Conservation (phyloP, 2,329 filamentous ascomycete genomes). For the Zelopaecilomyces penicillatus region DNA sequence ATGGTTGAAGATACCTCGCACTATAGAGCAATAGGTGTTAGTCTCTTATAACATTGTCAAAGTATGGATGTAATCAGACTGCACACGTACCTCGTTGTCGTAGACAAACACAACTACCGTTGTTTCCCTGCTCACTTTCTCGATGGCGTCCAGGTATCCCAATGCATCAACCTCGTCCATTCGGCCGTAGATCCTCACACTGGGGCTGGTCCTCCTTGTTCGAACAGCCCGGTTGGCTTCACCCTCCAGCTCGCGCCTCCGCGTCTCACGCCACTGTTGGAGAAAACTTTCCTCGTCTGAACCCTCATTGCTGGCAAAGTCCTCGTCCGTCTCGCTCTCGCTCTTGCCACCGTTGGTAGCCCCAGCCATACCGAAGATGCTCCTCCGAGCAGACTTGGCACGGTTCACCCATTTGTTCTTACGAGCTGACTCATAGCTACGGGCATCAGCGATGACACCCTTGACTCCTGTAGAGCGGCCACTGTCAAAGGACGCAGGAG, state of each 20-base stretch:
- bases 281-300: conserved; percentile 75
- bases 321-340: conserved; percentile 40
- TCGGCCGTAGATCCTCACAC: conserved; percentile 66
- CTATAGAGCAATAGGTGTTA: conserved; percentile 40
- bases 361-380: conserved; percentile 43
- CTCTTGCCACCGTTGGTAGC: conserved; percentile 20
- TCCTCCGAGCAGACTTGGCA: conserved; percentile 44
- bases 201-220: conserved; percentile 66
- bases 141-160: conserved; percentile 92
- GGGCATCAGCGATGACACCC: conserved; percentile 77
- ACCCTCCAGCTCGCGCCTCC: conserved; percentile 68
- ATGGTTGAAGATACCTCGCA: conserved; percentile 72
- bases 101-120: conserved; percentile 91
- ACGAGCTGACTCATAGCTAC: conserved; percentile 63
- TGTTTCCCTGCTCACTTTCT: conserved; percentile 74
- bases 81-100: conserved; percentile 70
- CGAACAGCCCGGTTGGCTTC: conserved; percentile 46
- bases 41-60: neutral
- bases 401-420: conserved; percentile 46
- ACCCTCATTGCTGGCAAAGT: conserved; percentile 25
- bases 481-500: conserved; percentile 54
- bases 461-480: conserved; percentile 74
- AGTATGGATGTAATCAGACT: neutral
- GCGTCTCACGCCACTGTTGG: conserved; percentile 72
- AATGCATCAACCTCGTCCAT: conserved; percentile 79